Evolutionary conservation across 371 early-diverging fungal genomes (phyloP), one percentile per base, ranked within the genome.

Genomic region (Nematocida ausubeli): DNA sequence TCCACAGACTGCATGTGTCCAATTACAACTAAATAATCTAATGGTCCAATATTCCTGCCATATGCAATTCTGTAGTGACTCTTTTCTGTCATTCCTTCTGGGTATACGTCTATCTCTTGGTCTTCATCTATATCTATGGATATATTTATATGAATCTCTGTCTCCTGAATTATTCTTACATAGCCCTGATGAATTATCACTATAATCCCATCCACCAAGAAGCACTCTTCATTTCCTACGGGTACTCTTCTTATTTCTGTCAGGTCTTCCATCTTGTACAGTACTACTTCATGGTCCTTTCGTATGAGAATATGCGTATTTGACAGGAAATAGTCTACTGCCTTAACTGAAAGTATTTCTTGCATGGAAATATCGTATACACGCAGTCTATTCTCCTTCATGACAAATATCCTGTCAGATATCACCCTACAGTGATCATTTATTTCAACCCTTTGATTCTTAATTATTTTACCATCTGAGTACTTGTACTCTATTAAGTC

Each of bases 1-100:
- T 69, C 69, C 32, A 69, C 39, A 0, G 69, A 69, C 3, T 52
- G n/a, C 22, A 12, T 69, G 37, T 69, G 69, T 54, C 54, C 69
- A 26, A 69, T 30, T 6, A 54, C 26, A n/a, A 69, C 5, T 9
- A 69, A 12, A n/a, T 34, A 19, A 24, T 69, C 2, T 6, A 69
- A 16, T 24, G 69, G 69, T n/a, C 69, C 69, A 19, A 37, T 26
- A 22, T 47, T 22, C 34, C 22, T 50, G 22, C 16, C 9, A 0
- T 0, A 32, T 42, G 5, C 19, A n/a, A 44, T 39, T 32, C 7
- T 71, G 12, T 49, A 60, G 16, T n/a, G 14, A 28, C 30, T 37
- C 9, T 32, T 19, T 12, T 57, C 35, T 37, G 1, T 37, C 1
- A 12, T 44, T 7, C 39, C 56, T 44, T 22, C 28, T 0, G 4